Conservation (phyloP, 2,329 filamentous ascomycete genomes). For the Paraphoma sp. region DNA sequence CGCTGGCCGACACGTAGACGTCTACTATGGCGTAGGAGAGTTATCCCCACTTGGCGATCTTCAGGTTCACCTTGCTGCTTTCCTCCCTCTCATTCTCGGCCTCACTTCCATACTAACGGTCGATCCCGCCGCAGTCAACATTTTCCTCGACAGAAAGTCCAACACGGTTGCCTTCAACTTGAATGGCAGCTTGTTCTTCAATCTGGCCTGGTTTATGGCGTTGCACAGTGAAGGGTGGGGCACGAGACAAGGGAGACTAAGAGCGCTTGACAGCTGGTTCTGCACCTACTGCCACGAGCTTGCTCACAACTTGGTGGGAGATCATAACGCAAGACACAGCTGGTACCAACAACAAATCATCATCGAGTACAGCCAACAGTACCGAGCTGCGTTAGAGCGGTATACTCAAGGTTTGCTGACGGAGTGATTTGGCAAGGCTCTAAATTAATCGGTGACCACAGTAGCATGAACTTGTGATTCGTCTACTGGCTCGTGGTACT, state of each 20-base stretch:
- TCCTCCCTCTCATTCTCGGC: constrained; percentile 43
- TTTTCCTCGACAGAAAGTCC: constrained; percentile 83
- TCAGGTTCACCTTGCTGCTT: constrained; percentile 31
- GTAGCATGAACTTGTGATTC: too few species aligned
- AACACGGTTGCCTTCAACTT: constrained; percentile 93
- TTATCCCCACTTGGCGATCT: constrained; percentile 34
- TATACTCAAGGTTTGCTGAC: constrained; percentile 30
- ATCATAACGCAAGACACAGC: constrained; percentile 61
- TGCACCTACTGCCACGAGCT: constrained; percentile 95
- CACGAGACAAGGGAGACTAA: constrained; percentile 46
- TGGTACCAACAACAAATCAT: constrained; percentile 49
- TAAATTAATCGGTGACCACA: not conserved
- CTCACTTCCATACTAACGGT: constrained; percentile 67
- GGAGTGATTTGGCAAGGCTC: not conserved
- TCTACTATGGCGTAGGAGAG: constrained; percentile 44
- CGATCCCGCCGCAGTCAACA: constrained; percentile 72
- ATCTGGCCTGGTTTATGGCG: constrained; percentile 84
- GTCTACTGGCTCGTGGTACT: too few species aligned
- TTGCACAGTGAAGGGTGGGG: constrained; percentile 62
- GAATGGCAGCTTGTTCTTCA: constrained; percentile 89
- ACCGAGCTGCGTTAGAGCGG: constrained; percentile 30
- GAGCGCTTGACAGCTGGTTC: constrained; percentile 80
- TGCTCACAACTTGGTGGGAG: constrained; percentile 86
- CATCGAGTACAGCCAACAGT: constrained; percentile 45
- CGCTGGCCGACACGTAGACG: constrained; percentile 41